Base-by-base conservation (phyloP, 352 stramenopile species). In the Pythium folliculosum region DNA sequence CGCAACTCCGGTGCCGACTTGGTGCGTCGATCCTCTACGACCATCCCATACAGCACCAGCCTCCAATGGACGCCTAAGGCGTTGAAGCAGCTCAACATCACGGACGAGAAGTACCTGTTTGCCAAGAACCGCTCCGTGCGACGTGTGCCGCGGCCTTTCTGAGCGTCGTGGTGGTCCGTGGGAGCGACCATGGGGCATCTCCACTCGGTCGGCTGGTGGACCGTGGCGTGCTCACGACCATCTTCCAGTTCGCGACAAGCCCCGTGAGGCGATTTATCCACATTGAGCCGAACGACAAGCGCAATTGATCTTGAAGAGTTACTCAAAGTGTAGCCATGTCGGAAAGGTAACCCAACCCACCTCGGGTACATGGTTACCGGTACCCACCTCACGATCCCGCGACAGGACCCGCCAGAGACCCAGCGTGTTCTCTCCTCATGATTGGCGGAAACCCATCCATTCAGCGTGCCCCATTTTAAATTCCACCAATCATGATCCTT, bases 401-500 rank as follows among this genome's bases (percentile, higher is more conserved):
- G 14, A 47, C 14, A n/a, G n/a, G n/a, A n/a, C n/a, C n/a, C n/a
- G 27, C 27, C 27, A 32, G 27, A 5, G 27, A 32, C 27, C 40
- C 40, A 47, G 35, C 3, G 22, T 56, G 14, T 21, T 17, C 27
- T n/a, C 30, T 3, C 13, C 30, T 17, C 25, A 5, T 65, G 21
- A 65, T 67, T 63, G 49, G 67, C 51, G 43, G 55, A 69, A 73
- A 70, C 38, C 49, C 44, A 65, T 54, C 51, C 57, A 74, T 71
- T 71, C 64, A 71, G 50, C 23, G 17, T 0, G 3, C 13, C 0
- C 22, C 62, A 66, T 72, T 77, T 80, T 72, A 77, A 82, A 82
- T 81, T 81, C 72, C 72, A 58, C 72, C 75, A 85, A 82, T 81
- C 57, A 21, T 32, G 2, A 32, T 5, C 19, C 10, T 7, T 8